Percentiles rank a stretch among this genome's conserved stretches.
Conservation (phyloP, 1,284 basidiomycete genomes). For the Xerocomus amazonicus region DNA sequence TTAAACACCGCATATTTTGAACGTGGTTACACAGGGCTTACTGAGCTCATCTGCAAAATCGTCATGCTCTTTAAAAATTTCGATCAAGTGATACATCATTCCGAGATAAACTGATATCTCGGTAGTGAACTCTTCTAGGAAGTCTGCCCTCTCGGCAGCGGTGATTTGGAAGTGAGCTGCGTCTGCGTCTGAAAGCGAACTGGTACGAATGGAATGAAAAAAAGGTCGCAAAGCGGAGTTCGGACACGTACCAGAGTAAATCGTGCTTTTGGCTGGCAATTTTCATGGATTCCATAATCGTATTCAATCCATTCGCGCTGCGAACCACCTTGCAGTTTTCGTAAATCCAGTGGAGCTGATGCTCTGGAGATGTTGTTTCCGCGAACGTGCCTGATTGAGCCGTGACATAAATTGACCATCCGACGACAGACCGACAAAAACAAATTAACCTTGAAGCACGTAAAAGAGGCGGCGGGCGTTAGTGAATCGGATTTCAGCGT, state of each 20-base stretch:
- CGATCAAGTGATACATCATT: constrained; percentile 91
- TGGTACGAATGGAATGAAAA: constrained; percentile 29
- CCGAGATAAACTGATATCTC: constrained; percentile 90
- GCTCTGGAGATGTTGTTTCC: constrained; percentile 86
- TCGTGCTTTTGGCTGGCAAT: constrained; percentile 90
- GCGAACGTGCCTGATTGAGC: constrained; percentile 75
- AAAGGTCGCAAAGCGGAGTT: not conserved
- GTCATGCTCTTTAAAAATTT: constrained; percentile 87
- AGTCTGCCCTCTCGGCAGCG: constrained; percentile 66
- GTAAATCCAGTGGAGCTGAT: constrained; percentile 95
- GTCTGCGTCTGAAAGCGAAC: constrained; percentile 70
- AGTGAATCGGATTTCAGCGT: constrained; percentile 79
- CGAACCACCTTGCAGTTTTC: constrained; percentile 90
- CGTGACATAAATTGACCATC: constrained; percentile 19
- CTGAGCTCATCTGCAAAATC: constrained; percentile 94
- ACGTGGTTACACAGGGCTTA: constrained; percentile 43
- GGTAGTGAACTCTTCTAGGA: constrained; percentile 83
- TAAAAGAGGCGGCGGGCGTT: constrained; percentile 88
- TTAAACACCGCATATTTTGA: constrained; percentile 5
- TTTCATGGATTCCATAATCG: constrained; percentile 85
- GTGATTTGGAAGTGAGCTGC: constrained; percentile 67
- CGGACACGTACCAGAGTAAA: constrained; percentile 57
- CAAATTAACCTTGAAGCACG: constrained; percentile 75
- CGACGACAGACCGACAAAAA: constrained; percentile 8
- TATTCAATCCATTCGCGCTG: constrained; percentile 79